Percentiles rank a stretch among this genome's conserved stretches.
phyloP scores from a whole-genome alignment of 441 rosid species.

The Arabidopsis lyrata region DNA sequence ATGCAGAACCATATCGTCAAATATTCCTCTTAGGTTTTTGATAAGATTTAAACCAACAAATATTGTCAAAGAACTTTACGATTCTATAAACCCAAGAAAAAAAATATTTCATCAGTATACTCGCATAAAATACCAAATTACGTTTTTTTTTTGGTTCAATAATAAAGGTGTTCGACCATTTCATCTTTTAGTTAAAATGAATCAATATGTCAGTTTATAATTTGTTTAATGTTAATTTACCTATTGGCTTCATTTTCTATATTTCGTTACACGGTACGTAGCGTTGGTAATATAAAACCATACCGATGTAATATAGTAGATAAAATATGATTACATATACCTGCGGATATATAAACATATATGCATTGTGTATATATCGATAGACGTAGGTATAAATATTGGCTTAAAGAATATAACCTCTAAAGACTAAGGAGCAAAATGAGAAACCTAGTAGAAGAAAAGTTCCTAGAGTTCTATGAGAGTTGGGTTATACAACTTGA shows the following conservation, averaged over 20 bases:
- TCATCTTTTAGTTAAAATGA: not conserved
- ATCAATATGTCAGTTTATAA: not conserved
- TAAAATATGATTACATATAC: conserved; percentile 23
- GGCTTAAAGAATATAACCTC: not conserved
- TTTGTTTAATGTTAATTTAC: not conserved
- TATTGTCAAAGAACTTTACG: not conserved
- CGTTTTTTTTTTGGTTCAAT: not conserved
- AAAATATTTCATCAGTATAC: no score
- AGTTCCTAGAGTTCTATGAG: conserved; percentile 60
- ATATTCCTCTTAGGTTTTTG: not conserved
- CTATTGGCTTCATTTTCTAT: not conserved
- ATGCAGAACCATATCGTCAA: not conserved
- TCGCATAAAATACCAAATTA: not conserved
- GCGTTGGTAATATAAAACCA: conserved; percentile 3
- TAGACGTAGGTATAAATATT: conserved; percentile 38
- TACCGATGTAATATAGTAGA: not conserved
- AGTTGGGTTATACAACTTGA: conserved; percentile 67
- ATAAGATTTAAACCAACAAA: not conserved
- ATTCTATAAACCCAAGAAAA: no score
- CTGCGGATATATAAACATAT: not conserved
- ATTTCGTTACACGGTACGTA: conserved; percentile 1
- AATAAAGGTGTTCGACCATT: not conserved
- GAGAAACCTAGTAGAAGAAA: conserved; percentile 53
- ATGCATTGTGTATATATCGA: conserved; percentile 19
- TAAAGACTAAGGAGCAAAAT: conserved; percentile 22